Percentiles rank a stretch among this genome's conserved stretches.
These are phyloP conservation scores for Meyerozyma sp. DNA, from an alignment of 1,139 yeast genomes.

Conservation along the genomic window DNA sequence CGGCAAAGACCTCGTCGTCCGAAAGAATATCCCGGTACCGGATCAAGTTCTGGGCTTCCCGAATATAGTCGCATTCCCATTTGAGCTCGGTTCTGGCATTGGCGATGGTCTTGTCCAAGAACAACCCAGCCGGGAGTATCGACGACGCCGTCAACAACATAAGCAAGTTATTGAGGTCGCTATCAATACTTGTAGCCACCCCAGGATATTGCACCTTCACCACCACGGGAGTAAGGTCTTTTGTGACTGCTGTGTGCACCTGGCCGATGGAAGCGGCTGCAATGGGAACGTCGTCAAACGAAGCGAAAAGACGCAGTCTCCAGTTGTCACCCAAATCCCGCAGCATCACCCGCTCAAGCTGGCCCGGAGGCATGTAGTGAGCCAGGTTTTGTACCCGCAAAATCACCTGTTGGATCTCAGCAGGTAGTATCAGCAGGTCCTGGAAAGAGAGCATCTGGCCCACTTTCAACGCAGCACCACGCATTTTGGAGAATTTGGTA, in stretches of 20 bases:
- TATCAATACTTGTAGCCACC: conserved; percentile 89
- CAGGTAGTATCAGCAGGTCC: conserved; percentile 78
- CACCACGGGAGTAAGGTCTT: conserved; percentile 67
- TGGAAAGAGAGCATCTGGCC: conserved; percentile 96
- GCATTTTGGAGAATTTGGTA: conserved; percentile 82
- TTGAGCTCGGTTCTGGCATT: conserved; percentile 90
- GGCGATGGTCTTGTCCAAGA: conserved; percentile 85
- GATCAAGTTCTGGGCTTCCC: conserved; percentile 81
- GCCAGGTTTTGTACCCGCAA: conserved; percentile 90
- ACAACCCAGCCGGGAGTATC: conserved; percentile 85
- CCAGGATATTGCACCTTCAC: conserved; percentile 98
- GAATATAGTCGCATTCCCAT: conserved; percentile 95
- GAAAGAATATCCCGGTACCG: conserved; percentile 58
- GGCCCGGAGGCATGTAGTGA: conserved; percentile 93
- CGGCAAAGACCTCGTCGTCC: conserved; percentile 66
- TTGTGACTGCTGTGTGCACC: conserved; percentile 80
- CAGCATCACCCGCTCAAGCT: conserved; percentile 71
- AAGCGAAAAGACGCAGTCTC: conserved; percentile 61
- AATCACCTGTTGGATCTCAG: conserved; percentile 75
- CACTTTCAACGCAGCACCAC: conserved; percentile 95
- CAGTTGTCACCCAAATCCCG: conserved; percentile 74
- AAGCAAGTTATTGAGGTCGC: conserved; percentile 81
- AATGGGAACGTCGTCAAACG: conserved; percentile 83
- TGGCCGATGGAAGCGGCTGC: conserved; percentile 99
- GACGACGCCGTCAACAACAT: conserved; percentile 82